Percentiles rank a stretch among this genome's conserved stretches.
These are phyloP conservation scores for Xylariaceae sp. DNA, from an alignment of 2,329 filamentous ascomycete genomes.

Conservation along the genomic window DNA sequence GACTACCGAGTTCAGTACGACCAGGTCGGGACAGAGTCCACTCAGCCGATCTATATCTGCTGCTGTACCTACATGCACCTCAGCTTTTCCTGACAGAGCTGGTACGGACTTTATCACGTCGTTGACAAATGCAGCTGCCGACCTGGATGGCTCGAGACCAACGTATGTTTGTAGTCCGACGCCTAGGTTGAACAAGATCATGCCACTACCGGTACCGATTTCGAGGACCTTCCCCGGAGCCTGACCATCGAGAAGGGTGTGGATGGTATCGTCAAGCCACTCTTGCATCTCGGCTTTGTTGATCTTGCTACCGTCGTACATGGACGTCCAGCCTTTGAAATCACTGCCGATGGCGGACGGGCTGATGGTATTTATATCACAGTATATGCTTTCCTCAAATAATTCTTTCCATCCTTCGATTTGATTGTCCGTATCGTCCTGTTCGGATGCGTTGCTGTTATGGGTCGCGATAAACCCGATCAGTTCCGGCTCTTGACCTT, in stretches of 20 bases:
- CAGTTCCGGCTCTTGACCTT: slow-evolving; percentile 6
- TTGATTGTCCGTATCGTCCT: slow-evolving; percentile 4
- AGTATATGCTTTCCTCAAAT: background rate
- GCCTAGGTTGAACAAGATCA: slow-evolving; percentile 9
- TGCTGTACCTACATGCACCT: slow-evolving; percentile 2
- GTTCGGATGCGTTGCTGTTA: background rate
- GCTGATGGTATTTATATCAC: background rate
- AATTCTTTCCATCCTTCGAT: background rate
- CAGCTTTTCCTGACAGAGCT: slow-evolving; percentile 1
- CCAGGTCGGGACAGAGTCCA: slow-evolving; percentile 3
- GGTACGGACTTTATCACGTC: background rate
- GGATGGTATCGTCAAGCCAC: slow-evolving; percentile 9
- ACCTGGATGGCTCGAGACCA: slow-evolving; percentile 3
- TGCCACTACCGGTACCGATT: slow-evolving; percentile 6
- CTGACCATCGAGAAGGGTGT: slow-evolving; percentile 4
- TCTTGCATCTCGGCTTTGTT: slow-evolving; percentile 8
- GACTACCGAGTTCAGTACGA: slow-evolving; percentile 6
- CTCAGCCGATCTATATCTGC: background rate
- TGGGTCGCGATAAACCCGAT: slow-evolving; percentile 7
- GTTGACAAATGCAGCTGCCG: slow-evolving; percentile 3
- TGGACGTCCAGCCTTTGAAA: slow-evolving; percentile 9
- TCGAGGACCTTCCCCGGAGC: slow-evolving; percentile 6
- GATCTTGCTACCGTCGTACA: slow-evolving; percentile 8
- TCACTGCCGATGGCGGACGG: slow-evolving; percentile 3
- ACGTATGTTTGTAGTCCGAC: slow-evolving; percentile 3